Evolutionary conservation across 2,329 filamentous ascomycete genomes (phyloP).

Genomic region (Talaromyces islandicus): DNA sequence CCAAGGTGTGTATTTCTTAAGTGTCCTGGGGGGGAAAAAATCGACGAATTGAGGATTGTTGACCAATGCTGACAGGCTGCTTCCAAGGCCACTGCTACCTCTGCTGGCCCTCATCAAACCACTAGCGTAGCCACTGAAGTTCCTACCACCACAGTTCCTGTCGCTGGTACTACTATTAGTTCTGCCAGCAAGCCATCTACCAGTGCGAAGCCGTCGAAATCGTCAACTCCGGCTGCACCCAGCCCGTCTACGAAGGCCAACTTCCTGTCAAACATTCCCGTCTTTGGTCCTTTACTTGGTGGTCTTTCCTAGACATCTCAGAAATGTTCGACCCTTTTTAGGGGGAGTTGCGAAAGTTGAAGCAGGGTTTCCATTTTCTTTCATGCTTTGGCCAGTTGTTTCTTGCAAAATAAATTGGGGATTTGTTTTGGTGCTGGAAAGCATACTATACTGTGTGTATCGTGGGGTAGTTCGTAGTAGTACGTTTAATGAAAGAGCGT

Average conservation of each 20-base stretch:
- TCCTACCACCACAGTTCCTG: background rate
- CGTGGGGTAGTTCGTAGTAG: background rate
- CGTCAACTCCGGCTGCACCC: constrained; percentile 1
- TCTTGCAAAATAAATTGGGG: background rate
- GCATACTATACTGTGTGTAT: background rate
- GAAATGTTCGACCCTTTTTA: background rate
- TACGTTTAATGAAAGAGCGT: background rate
- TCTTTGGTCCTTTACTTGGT: background rate
- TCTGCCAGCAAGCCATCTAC: background rate
- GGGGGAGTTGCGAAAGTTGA: background rate
- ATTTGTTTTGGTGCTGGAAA: background rate
- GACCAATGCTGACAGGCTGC: constrained; percentile 8
- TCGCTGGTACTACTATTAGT: background rate
- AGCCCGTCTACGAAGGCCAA: constrained; percentile 1
- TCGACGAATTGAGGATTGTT: background rate
- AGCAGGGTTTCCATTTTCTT: background rate
- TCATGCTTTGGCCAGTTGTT: background rate
- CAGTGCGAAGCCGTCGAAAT: background rate
- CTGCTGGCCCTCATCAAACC: constrained; percentile 6
- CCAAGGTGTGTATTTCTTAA: constrained; percentile 3
- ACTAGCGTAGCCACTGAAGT: background rate
- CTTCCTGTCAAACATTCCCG: constrained; percentile 2
- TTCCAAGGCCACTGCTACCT: constrained; percentile 8
- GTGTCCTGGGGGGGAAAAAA: too few species aligned
- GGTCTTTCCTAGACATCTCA: background rate